These are phyloP conservation scores for Cyclostephanos tholiformis DNA, from an alignment of 108 stramenopile species.

Conservation along the genomic window DNA sequence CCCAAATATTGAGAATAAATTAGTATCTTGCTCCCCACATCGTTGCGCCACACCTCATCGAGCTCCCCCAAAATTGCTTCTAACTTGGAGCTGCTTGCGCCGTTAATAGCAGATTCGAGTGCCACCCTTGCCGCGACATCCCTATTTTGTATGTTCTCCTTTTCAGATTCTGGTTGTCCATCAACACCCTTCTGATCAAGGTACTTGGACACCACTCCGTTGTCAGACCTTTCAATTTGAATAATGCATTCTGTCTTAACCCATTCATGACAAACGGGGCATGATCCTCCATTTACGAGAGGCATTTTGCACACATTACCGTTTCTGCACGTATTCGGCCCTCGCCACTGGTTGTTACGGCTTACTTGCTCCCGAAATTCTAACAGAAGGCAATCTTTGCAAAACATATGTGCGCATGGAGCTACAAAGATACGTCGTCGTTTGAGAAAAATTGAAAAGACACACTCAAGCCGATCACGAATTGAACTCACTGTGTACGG, in stretches of 20 bases:
- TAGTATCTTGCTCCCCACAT: slow-evolving; percentile 78
- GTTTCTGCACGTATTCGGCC: neutral
- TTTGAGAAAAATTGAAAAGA: neutral
- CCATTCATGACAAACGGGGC: slow-evolving; percentile 67
- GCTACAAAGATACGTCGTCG: slow-evolving; percentile 8
- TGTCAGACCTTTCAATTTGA: slow-evolving; percentile 53
- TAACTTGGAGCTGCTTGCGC: slow-evolving; percentile 74
- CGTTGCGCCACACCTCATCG: slow-evolving; percentile 65
- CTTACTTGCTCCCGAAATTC: slow-evolving; percentile 39
- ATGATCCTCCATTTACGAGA: slow-evolving; percentile 36
- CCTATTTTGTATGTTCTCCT: slow-evolving; percentile 20
- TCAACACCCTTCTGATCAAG: slow-evolving; percentile 19
- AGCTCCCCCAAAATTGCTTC: slow-evolving; percentile 73
- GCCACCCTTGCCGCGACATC: slow-evolving; percentile 61
- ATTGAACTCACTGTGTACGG: slow-evolving; percentile 51
- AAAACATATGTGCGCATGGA: slow-evolving; percentile 86
- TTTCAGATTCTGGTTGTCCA: slow-evolving; percentile 3
- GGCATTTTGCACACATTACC: neutral
- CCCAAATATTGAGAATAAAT: slow-evolving; percentile 86
- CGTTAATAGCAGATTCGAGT: slow-evolving; percentile 61
- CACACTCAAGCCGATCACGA: neutral
- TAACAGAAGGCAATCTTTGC: slow-evolving; percentile 60
- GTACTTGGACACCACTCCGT: slow-evolving; percentile 51
- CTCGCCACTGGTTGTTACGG: slow-evolving; percentile 25
- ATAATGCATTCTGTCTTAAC: slow-evolving; percentile 64